Evolutionary conservation across 306 rosid species (phyloP).

Genomic region (Styphnolobium japonicum): DNA sequence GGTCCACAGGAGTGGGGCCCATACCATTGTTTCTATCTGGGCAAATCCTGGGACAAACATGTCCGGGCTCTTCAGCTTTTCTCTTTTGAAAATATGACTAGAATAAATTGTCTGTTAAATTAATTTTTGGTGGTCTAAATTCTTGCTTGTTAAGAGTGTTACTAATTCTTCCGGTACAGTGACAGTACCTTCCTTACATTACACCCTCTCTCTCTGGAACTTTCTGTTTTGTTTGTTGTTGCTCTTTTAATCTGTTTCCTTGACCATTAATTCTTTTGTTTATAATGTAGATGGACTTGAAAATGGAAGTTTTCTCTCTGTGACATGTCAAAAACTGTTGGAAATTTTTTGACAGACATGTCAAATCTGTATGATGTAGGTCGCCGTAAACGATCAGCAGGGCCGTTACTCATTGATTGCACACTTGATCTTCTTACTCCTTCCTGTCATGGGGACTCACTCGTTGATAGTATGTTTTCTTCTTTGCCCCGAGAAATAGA

Average conservation of each 20-base stretch:
- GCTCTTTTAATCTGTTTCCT: slow-evolving; percentile 22
- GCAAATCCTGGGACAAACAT: too few species aligned
- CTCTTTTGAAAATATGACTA: background rate
- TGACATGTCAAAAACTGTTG: slow-evolving; percentile 80
- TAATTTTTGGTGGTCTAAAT: background rate
- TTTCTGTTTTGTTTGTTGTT: slow-evolving; percentile 11
- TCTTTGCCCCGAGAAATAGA: slow-evolving; percentile 66
- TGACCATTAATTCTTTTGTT: slow-evolving; percentile 35
- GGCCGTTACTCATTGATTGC: slow-evolving; percentile 80
- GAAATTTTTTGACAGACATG: slow-evolving; percentile 86
- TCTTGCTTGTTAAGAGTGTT: background rate
- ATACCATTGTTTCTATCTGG: too few species aligned
- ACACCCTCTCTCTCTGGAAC: background rate
- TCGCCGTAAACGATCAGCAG: slow-evolving; percentile 81
- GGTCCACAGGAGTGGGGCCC: too few species aligned
- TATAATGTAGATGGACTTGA: slow-evolving; percentile 89
- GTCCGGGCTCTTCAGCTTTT: too few species aligned
- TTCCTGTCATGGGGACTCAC: slow-evolving; percentile 92
- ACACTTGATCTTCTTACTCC: slow-evolving; percentile 97
- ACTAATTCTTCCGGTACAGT: slow-evolving; percentile 4
- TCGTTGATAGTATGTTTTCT: slow-evolving; percentile 77
- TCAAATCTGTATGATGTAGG: slow-evolving; percentile 96
- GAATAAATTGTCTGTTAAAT: background rate
- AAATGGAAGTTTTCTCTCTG: slow-evolving; percentile 93
- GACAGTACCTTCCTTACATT: background rate